These are phyloP conservation scores for Dothiorella sarmentorum DNA, from an alignment of 2,329 filamentous ascomycete species.

Conservation along the genomic window DNA sequence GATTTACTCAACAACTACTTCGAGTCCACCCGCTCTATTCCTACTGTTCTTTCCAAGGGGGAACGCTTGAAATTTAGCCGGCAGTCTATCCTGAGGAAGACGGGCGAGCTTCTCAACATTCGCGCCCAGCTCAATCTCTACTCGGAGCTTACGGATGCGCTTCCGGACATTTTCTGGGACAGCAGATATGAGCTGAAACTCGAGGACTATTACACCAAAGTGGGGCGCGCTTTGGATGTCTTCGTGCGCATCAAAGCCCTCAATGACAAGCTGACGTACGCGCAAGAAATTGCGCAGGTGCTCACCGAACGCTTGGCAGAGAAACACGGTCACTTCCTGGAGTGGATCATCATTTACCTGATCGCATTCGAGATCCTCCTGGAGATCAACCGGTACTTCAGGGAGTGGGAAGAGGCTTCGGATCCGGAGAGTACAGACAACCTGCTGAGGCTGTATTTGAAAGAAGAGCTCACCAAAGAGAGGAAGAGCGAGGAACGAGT, in stretches of 20 bases:
- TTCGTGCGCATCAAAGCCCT: slow-evolving; percentile 84
- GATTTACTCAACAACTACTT: slow-evolving; percentile 79
- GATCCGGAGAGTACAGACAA: slow-evolving; percentile 41
- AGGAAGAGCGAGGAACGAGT: not conserved
- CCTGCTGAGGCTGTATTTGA: slow-evolving; percentile 35
- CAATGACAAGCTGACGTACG: slow-evolving; percentile 98
- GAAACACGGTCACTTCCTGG: slow-evolving; percentile 80
- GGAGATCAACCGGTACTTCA: slow-evolving; percentile 71
- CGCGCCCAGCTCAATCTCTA: slow-evolving; percentile 94
- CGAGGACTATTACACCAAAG: slow-evolving; percentile 92
- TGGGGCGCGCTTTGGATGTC: slow-evolving; percentile 85
- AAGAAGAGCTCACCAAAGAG: slow-evolving; percentile 7
- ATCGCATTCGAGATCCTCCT: slow-evolving; percentile 92
- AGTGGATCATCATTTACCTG: slow-evolving; percentile 93
- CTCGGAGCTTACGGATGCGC: slow-evolving; percentile 89
- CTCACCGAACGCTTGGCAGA: slow-evolving; percentile 85
- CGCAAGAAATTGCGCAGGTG: slow-evolving; percentile 88
- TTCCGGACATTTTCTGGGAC: slow-evolving; percentile 98
- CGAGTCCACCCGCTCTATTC: slow-evolving; percentile 78
- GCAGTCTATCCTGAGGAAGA: slow-evolving; percentile 84
- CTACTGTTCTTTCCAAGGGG: slow-evolving; percentile 69
- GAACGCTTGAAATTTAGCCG: slow-evolving; percentile 58
- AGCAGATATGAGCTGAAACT: slow-evolving; percentile 81
- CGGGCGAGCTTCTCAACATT: slow-evolving; percentile 83
- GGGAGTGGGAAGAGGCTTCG: slow-evolving; percentile 53